phyloP scores from a whole-genome alignment of 768 basidiomycete genomes.

The Leccinum subgranulosum region DNA sequence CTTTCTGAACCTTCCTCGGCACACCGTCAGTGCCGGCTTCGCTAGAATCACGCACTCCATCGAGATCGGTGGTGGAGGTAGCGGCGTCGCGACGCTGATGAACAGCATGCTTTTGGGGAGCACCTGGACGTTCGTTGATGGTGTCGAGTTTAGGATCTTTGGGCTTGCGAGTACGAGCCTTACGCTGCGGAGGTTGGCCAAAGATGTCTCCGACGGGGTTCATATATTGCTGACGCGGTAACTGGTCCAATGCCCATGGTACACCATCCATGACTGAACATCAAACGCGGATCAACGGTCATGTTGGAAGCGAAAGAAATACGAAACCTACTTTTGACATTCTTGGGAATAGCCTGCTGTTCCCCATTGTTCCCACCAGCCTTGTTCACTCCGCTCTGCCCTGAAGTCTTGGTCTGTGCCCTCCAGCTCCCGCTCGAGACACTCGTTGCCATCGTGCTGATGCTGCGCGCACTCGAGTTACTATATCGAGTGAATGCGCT shows the following conservation, averaged over 20 bases:
- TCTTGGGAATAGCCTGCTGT: slow-evolving; percentile 48
- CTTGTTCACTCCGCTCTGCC: slow-evolving; percentile 15
- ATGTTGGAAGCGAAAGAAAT: background rate
- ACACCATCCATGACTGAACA: slow-evolving; percentile 68
- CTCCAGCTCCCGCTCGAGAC: slow-evolving; percentile 76
- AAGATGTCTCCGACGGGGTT: slow-evolving; percentile 64
- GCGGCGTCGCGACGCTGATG: slow-evolving; percentile 57
- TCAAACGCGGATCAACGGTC: slow-evolving; percentile 1
- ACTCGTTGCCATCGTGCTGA: slow-evolving; percentile 80
- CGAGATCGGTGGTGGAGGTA: slow-evolving; percentile 73
- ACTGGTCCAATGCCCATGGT: slow-evolving; percentile 69
- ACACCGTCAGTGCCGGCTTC: slow-evolving; percentile 36
- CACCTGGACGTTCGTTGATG: slow-evolving; percentile 64
- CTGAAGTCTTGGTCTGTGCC: slow-evolving; percentile 34
- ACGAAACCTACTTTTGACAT: slow-evolving; percentile 74
- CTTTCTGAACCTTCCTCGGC: slow-evolving; percentile 81
- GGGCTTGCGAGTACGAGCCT: slow-evolving; percentile 62
- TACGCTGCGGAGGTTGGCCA: slow-evolving; percentile 53
- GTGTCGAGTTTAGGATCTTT: slow-evolving; percentile 70
- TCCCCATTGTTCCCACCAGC: slow-evolving; percentile 16
- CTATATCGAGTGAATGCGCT: slow-evolving; percentile 80
- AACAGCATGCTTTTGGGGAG: slow-evolving; percentile 43
- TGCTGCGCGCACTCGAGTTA: slow-evolving; percentile 61
- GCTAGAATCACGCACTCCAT: slow-evolving; percentile 28
- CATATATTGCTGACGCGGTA: slow-evolving; percentile 62